Evolutionary conservation across 345 rosid genomes (phyloP).

Genomic region (Theobroma cacao): DNA sequence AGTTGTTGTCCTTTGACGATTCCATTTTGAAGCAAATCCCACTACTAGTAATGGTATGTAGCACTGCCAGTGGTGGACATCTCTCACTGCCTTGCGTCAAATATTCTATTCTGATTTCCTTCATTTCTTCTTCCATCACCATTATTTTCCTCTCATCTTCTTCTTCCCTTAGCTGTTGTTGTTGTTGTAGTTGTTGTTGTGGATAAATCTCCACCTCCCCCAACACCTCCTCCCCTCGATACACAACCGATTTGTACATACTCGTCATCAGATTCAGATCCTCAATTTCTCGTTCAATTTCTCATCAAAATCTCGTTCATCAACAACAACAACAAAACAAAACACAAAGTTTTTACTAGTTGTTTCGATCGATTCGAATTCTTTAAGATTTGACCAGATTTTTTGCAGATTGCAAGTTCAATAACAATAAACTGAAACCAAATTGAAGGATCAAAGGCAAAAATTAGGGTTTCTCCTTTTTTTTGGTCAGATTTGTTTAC

Average conservation of each 20-base stretch:
- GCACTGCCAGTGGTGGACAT: slow-evolving; percentile 92
- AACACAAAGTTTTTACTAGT: not conserved
- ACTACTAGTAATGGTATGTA: slow-evolving; percentile 65
- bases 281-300: slow-evolving; percentile 18
- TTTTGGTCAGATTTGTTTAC: slow-evolving; percentile 10
- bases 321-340: not conserved
- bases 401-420: slow-evolving; percentile 19
- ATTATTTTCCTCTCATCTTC: slow-evolving; percentile 44
- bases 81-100: slow-evolving; percentile 87
- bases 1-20: slow-evolving; percentile 35
- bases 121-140: slow-evolving; percentile 45
- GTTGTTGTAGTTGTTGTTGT: slow-evolving; percentile 41
- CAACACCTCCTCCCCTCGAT: slow-evolving; percentile 50
- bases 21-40: slow-evolving; percentile 96
- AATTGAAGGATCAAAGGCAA: not conserved
- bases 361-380: slow-evolving; percentile 6
- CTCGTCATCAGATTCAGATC: slow-evolving; percentile 25
- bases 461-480: slow-evolving; percentile 11
- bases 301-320: slow-evolving; percentile 12
- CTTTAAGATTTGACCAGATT: slow-evolving; percentile 40
- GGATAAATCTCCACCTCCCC: slow-evolving; percentile 83
- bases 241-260: slow-evolving; percentile 74
- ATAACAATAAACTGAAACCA: not conserved
- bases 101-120: slow-evolving; percentile 63
- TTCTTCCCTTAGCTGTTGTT: slow-evolving; percentile 24